A percentile compares a stretch with the other conserved stretches of the same genome.
Conservation (phyloP, 768 basidiomycete species). For the Dacryopinax primogenitus region DNA sequence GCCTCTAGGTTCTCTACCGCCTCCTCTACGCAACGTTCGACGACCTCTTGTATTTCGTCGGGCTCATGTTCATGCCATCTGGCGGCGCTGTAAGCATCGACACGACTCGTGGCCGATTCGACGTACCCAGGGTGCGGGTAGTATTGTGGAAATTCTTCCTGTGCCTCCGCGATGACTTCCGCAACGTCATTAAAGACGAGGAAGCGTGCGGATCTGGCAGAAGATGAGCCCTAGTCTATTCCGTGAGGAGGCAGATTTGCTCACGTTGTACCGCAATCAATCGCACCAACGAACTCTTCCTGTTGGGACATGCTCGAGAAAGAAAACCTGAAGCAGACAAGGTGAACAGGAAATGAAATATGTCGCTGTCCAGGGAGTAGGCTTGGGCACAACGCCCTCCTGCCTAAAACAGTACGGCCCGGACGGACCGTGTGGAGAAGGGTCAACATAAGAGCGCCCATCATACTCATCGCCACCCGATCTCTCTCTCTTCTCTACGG, state of each 20-base stretch:
- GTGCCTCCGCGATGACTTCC: slow-evolving; percentile 75
- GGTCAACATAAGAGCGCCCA: not conserved
- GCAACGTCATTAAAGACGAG: slow-evolving; percentile 82
- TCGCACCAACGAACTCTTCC: slow-evolving; percentile 70
- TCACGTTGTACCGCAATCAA: slow-evolving; percentile 93
- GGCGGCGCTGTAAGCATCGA: not conserved
- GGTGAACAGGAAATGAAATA: not conserved
- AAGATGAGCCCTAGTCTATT: not conserved
- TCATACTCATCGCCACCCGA: not conserved
- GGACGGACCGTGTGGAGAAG: not conserved
- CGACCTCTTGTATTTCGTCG: slow-evolving; percentile 60
- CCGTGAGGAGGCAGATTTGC: slow-evolving; percentile 24
- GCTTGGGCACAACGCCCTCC: not conserved
- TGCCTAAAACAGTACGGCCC: slow-evolving; percentile 8
- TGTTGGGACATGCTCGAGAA: slow-evolving; percentile 14
- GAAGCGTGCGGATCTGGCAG: slow-evolving; percentile 68
- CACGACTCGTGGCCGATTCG: not conserved
- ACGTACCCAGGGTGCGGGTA: slow-evolving; percentile 72
- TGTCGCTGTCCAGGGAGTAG: not conserved
- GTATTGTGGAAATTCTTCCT: slow-evolving; percentile 88
- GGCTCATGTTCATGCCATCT: slow-evolving; percentile 97
- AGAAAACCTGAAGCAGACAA: not conserved
- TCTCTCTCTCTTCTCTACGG: too few species aligned
- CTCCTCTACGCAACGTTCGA: slow-evolving; percentile 60
- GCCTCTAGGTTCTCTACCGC: slow-evolving; percentile 58